phyloP scores from a whole-genome alignment of 1,139 yeast species.

The Debaryomyces coudertii region DNA sequence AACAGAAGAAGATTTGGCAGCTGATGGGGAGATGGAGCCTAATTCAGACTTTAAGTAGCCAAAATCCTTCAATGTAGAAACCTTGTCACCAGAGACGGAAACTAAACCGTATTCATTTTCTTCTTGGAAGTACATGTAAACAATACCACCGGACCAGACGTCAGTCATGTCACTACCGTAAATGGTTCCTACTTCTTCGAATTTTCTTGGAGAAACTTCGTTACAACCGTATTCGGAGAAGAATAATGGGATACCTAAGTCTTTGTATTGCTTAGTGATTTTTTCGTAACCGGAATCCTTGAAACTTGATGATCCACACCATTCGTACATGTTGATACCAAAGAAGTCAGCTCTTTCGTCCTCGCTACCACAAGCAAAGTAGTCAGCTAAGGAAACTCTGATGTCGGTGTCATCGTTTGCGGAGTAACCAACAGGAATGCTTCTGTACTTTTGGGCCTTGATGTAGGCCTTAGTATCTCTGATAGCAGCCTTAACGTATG shows the following conservation, averaged over 20 bases:
- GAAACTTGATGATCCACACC: slow-evolving; percentile 84
- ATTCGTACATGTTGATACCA: slow-evolving; percentile 94
- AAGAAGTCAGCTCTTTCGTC: slow-evolving; percentile 81
- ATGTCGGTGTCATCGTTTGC: slow-evolving; percentile 80
- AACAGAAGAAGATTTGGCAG: slow-evolving; percentile 27
- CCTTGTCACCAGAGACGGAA: slow-evolving; percentile 44
- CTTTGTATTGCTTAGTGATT: slow-evolving; percentile 70
- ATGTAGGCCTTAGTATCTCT: slow-evolving; percentile 83
- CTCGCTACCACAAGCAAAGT: slow-evolving; percentile 73
- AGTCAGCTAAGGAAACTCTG: slow-evolving; percentile 73
- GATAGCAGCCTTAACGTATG: slow-evolving; percentile 87
- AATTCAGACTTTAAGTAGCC: slow-evolving; percentile 59
- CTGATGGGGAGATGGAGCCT: slow-evolving; percentile 51
- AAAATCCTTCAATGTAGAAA: slow-evolving; percentile 51
- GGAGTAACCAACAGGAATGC: slow-evolving; percentile 86
- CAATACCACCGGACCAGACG: slow-evolving; percentile 93
- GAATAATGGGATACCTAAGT: slow-evolving; percentile 79
- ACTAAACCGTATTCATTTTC: slow-evolving; percentile 82
- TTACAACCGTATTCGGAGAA: slow-evolving; percentile 93
- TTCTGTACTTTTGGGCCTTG: slow-evolving; percentile 62
- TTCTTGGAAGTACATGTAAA: slow-evolving; percentile 87
- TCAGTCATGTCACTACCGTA: slow-evolving; percentile 67
- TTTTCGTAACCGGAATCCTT: slow-evolving; percentile 69
- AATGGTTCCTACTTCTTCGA: slow-evolving; percentile 68
- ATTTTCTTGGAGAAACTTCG: slow-evolving; percentile 61